phyloP scores from a whole-genome alignment of 805 yeast genomes.

The Wickerhamomyces silvicola region DNA sequence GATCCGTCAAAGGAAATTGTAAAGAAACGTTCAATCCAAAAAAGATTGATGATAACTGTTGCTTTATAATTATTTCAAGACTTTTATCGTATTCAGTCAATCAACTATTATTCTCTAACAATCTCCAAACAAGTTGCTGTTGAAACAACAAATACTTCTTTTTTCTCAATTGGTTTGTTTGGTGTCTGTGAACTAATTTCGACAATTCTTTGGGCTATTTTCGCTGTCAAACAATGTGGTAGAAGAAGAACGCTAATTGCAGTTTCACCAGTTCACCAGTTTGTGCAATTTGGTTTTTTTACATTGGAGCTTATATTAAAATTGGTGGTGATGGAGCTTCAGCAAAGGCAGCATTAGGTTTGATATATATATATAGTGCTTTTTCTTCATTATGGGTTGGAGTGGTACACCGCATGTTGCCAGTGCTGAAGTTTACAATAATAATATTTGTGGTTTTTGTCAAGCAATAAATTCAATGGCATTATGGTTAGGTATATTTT shows the following conservation, averaged over 20 bases:
- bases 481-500: conserved; percentile 45
- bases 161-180: conserved; percentile 47
- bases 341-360: conserved; percentile 38
- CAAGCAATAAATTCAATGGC: conserved; percentile 40
- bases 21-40: conserved; percentile 23
- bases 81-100: conserved; percentile 43
- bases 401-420: conserved; percentile 43
- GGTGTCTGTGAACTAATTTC: conserved; percentile 42
- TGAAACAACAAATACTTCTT: conserved; percentile 35
- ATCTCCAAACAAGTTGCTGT: conserved; percentile 45
- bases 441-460: conserved; percentile 36
- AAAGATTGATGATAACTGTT: conserved; percentile 32
- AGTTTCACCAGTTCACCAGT: conserved; percentile 31
- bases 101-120: conserved; percentile 48
- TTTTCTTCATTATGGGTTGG: conserved; percentile 39
- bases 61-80: conserved; percentile 38
- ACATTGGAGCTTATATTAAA: conserved; percentile 38
- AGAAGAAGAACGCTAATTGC: conserved; percentile 36
- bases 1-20: conserved; percentile 34
- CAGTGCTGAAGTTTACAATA: conserved; percentile 40
- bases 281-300: conserved; percentile 36
- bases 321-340: conserved; percentile 33
- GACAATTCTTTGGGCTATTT: conserved; percentile 40
- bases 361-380: conserved; percentile 31
- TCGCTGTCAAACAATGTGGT: conserved; percentile 38